phyloP scores from a whole-genome alignment of 129 eudicot species.

The Flaveria linearis region DNA sequence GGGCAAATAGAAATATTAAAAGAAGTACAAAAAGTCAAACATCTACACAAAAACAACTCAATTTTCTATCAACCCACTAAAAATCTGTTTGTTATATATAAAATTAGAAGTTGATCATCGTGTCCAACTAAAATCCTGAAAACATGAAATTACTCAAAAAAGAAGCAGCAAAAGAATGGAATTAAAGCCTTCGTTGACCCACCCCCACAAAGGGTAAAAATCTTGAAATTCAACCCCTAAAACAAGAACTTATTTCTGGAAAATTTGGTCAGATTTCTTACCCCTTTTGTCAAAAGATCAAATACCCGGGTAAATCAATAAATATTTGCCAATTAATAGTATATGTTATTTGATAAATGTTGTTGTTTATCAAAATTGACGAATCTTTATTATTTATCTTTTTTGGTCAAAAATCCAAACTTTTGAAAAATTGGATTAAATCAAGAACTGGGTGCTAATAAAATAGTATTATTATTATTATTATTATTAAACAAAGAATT shows the following conservation, averaged over 20 bases:
- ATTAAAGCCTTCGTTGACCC: not conserved
- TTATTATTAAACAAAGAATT: conserved; percentile 14
- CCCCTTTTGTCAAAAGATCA: conserved; percentile 21
- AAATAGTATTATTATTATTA: not conserved
- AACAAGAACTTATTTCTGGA: conserved; percentile 24
- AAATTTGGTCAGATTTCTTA: not conserved
- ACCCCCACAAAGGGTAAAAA: conserved; percentile 25
- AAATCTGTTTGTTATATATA: conserved; percentile 15
- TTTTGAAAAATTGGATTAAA: not conserved
- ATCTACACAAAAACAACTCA: conserved; percentile 1
- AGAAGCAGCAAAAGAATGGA: not conserved
- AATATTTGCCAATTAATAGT: not conserved
- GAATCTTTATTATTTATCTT: no score
- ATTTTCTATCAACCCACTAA: conserved; percentile 23
- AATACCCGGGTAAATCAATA: conserved; percentile 22
- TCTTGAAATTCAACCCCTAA: conserved; percentile 20
- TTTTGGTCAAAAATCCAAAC: not conserved
- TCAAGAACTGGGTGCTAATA: conserved; percentile 11
- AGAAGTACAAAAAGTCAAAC: conserved; percentile 27
- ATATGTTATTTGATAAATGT: no score
- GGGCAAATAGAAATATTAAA: conserved; percentile 18
- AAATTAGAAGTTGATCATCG: not conserved
- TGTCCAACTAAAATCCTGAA: not conserved
- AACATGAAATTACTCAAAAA: not conserved
- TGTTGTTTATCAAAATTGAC: no score